These are phyloP conservation scores for Fusarium sororula DNA, from an alignment of 2,329 filamentous ascomycete genomes.

Conservation along the genomic window DNA sequence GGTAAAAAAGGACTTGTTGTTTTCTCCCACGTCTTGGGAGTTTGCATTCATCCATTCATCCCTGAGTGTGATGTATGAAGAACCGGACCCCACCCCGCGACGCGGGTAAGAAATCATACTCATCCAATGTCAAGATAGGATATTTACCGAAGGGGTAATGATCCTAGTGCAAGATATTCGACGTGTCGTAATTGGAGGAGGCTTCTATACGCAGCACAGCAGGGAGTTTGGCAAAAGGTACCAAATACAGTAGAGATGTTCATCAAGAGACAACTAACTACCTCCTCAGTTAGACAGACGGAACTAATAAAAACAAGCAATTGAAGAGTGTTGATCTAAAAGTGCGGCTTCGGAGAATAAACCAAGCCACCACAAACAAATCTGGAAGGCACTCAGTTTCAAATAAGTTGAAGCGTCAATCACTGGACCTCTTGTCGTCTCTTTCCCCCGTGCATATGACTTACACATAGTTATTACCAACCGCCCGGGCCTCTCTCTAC, in stretches of 20 bases:
- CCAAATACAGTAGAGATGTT: slow-evolving; percentile 9
- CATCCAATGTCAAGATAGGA: slow-evolving; percentile 23
- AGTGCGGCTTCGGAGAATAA: slow-evolving; percentile 21
- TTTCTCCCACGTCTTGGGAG: neutral
- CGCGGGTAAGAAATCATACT: slow-evolving; percentile 14
- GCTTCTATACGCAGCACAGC: neutral
- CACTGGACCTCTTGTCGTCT: slow-evolving; percentile 2
- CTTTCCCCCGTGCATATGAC: neutral
- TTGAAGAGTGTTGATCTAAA: neutral
- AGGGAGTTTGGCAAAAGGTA: neutral
- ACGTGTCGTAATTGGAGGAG: slow-evolving; percentile 13
- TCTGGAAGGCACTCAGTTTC: slow-evolving; percentile 5
- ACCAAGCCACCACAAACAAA: slow-evolving; percentile 10
- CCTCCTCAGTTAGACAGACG: neutral
- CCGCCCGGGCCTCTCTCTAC: neutral
- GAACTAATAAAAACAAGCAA: neutral
- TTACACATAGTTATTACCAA: slow-evolving; percentile 11
- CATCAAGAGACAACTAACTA: neutral
- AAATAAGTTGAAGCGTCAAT: neutral
- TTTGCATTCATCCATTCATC: slow-evolving; percentile 14
- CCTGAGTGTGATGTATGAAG: slow-evolving; percentile 30
- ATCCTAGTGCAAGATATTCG: slow-evolving; percentile 17
- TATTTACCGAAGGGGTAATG: slow-evolving; percentile 30
- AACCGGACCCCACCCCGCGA: slow-evolving; percentile 14
- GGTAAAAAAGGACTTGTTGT: slow-evolving; percentile 18